Evolutionary conservation across 1,284 basidiomycete genomes (phyloP).

Genomic region (Gymnopus androsaceus): DNA sequence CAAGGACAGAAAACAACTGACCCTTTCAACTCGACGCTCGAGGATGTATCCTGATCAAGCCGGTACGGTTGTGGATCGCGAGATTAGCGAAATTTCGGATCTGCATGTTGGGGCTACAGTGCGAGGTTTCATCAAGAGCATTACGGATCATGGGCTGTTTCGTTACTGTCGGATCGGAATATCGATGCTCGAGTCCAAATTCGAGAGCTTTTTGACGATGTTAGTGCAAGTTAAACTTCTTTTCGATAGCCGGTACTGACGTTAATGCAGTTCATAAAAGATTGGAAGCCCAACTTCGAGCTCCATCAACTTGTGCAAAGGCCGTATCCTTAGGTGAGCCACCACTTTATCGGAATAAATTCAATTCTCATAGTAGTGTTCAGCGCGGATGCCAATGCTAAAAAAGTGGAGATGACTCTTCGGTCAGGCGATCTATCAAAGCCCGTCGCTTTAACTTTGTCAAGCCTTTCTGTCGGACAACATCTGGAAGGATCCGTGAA

Average conservation of each 20-base stretch:
- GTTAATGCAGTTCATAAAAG: slow-evolving; percentile 79
- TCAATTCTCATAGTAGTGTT: slow-evolving; percentile 14
- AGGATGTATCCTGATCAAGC: slow-evolving; percentile 55
- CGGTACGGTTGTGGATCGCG: slow-evolving; percentile 64
- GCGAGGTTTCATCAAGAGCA: slow-evolving; percentile 88
- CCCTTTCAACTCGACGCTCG: slow-evolving; percentile 79
- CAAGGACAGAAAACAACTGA: slow-evolving; percentile 64
- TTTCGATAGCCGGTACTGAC: slow-evolving; percentile 7
- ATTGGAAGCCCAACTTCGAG: slow-evolving; percentile 87
- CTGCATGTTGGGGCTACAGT: slow-evolving; percentile 75
- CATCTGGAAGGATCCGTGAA: slow-evolving; percentile 77
- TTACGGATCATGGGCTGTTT: slow-evolving; percentile 91
- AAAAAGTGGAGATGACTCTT: slow-evolving; percentile 88
- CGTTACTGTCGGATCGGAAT: slow-evolving; percentile 79
- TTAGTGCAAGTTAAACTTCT: slow-evolving; percentile 35
- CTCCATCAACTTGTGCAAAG: slow-evolving; percentile 85
- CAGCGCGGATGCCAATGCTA: slow-evolving; percentile 68
- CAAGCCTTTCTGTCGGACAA: slow-evolving; percentile 72
- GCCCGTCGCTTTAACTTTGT: slow-evolving; percentile 45
- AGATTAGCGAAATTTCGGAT: slow-evolving; percentile 65
- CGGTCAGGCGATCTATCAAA: slow-evolving; percentile 59
- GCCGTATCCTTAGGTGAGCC: slow-evolving; percentile 75
- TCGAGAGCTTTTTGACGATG: slow-evolving; percentile 89
- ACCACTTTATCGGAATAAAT: slow-evolving; percentile 6
- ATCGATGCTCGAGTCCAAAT: slow-evolving; percentile 93